phyloP scores from a whole-genome alignment of 441 rosid species.

The Populus hybrid region DNA sequence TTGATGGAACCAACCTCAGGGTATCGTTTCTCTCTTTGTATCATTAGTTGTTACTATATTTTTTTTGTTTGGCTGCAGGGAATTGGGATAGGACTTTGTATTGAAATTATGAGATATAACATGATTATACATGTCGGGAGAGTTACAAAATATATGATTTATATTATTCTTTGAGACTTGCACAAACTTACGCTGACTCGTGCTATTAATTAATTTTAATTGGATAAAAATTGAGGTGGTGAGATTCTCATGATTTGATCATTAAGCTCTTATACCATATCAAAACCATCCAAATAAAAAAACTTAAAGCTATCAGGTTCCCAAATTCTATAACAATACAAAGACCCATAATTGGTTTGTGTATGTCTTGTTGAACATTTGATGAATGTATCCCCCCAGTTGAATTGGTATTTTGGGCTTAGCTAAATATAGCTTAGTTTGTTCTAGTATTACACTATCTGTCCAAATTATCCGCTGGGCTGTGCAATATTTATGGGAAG shows the following conservation, averaged over 20 bases:
- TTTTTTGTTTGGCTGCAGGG: background rate
- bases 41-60: background rate
- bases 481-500: background rate
- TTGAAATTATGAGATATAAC: background rate
- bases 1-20: background rate
- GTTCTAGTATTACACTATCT: background rate
- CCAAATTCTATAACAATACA: no score
- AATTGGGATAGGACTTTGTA: background rate
- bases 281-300: no score
- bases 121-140: background rate
- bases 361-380: background rate
- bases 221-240: no score
- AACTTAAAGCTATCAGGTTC: no score
- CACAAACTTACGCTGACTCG: no score
- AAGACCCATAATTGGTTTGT: background rate
- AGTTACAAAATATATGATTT: no score
- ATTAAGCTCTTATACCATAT: no score
- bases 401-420: background rate
- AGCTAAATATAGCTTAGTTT: background rate
- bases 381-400: background rate
- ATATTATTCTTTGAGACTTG: no score
- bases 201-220: no score
- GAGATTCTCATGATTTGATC: no score
- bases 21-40: conserved; percentile 13
- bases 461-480: background rate